phyloP scores from a whole-genome alignment of 83 land plant species.

The Picea abies region DNA sequence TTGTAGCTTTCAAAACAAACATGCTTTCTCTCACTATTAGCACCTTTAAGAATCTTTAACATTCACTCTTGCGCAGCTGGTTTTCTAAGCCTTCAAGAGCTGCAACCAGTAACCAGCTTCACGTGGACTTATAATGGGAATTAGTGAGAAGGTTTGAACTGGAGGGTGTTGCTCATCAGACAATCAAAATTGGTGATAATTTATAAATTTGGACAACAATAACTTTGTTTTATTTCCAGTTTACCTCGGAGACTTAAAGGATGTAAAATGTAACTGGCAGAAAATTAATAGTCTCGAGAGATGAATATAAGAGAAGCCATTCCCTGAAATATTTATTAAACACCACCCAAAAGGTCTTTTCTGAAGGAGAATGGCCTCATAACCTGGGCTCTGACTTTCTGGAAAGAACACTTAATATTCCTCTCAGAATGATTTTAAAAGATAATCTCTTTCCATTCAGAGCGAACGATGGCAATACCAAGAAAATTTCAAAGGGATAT shows the following conservation, averaged over 20 bases:
- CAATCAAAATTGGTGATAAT: background rate
- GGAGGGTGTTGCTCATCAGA: too few relatives aligned
- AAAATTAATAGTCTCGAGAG: background rate
- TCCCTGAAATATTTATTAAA: background rate
- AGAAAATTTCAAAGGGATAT: background rate
- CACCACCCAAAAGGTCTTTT: background rate
- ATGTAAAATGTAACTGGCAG: background rate
- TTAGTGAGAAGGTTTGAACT: background rate
- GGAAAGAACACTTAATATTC: background rate
- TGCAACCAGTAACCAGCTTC: constrained; percentile 5
- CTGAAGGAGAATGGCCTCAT: background rate
- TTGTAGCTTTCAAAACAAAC: background rate
- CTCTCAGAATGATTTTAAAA: background rate
- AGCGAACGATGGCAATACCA: background rate
- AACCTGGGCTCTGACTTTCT: background rate
- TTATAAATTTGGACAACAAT: background rate
- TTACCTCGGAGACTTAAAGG: background rate
- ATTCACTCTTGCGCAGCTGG: background rate
- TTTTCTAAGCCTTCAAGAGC: background rate
- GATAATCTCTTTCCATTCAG: background rate
- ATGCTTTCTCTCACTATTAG: background rate
- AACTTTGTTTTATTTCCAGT: constrained; percentile 10
- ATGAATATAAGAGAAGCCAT: background rate
- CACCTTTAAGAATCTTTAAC: background rate
- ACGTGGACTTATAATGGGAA: background rate